Percentiles rank a stretch among this genome's conserved stretches.
Conservation (phyloP, 768 basidiomycete species). For the Tricholoma flavovirens region DNA sequence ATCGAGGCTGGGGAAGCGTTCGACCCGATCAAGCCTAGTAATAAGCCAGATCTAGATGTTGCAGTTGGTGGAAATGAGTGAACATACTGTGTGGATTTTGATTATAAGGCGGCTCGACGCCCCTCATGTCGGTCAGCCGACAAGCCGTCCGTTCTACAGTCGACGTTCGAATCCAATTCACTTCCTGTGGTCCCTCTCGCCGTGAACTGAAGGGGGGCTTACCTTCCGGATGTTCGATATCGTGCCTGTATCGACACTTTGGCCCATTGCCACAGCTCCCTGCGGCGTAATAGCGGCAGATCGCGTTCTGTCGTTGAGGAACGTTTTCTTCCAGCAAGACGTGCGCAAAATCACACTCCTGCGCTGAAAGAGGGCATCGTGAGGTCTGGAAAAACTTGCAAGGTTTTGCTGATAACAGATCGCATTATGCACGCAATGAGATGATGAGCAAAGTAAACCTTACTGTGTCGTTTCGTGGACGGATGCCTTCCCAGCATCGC, state of each 20-base stretch:
- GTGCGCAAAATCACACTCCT: constrained; percentile 45
- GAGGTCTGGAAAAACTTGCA: constrained; percentile 42
- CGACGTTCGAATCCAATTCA: constrained; percentile 1
- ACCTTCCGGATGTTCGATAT: constrained; percentile 12
- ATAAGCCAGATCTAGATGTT: background rate
- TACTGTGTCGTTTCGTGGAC: constrained; percentile 38
- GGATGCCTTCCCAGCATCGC: constrained; percentile 18
- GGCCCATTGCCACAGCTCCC: constrained; percentile 33
- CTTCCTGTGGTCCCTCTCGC: background rate
- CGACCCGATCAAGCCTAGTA: background rate
- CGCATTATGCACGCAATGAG: background rate
- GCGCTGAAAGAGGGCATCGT: constrained; percentile 37
- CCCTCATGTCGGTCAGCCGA: background rate
- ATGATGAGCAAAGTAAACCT: constrained; percentile 13
- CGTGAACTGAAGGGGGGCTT: constrained; percentile 1
- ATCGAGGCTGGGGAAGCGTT: background rate
- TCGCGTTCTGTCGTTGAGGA: constrained; percentile 14
- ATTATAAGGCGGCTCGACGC: background rate
- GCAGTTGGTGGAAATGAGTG: background rate
- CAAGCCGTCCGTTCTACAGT: background rate
- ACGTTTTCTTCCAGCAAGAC: constrained; percentile 24
- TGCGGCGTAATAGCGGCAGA: constrained; percentile 30
- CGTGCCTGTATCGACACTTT: constrained; percentile 34
- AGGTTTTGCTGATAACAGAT: constrained; percentile 35
- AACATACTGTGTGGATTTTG: background rate